These are phyloP conservation scores for Xylariaceae sp. DNA, from an alignment of 2,329 filamentous ascomycete species.

Conservation along the genomic window DNA sequence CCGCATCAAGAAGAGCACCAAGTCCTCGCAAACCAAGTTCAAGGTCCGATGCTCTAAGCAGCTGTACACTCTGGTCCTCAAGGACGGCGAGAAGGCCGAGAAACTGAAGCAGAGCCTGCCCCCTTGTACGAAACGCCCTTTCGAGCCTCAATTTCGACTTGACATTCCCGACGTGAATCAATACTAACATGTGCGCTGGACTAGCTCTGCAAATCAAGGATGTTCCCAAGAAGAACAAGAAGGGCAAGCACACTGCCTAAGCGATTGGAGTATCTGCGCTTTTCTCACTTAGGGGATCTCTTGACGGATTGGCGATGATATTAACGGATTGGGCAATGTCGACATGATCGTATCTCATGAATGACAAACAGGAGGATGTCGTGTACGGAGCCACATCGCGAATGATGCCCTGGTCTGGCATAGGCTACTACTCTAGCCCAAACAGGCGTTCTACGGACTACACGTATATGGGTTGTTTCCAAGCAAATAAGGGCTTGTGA, in stretches of 20 bases:
- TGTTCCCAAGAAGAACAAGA: conserved; percentile 50
- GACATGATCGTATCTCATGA: conserved; percentile 14
- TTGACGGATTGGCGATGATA: conserved; percentile 13
- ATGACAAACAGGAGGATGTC: conserved; percentile 16
- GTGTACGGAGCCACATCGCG: conserved; percentile 15
- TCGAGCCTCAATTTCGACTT: not conserved
- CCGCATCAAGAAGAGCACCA: conserved; percentile 94
- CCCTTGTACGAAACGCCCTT: conserved; percentile 95
- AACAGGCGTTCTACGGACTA: conserved; percentile 53
- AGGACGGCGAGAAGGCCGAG: conserved; percentile 99
- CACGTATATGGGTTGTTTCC: conserved; percentile 42
- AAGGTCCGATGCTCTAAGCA: conserved; percentile 98
- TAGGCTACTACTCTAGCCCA: conserved; percentile 32
- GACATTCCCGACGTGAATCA: not conserved
- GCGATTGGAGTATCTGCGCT: conserved; percentile 5
- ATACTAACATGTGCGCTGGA: conserved; percentile 13
- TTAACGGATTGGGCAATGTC: conserved; percentile 14
- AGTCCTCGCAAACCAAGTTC: conserved; percentile 95
- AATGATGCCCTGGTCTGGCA: conserved; percentile 27
- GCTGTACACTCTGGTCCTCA: conserved; percentile 97
- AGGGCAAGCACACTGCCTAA: conserved; percentile 38
- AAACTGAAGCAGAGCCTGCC: conserved; percentile 99
- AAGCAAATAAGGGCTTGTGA: conserved; percentile 29
- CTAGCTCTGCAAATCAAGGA: conserved; percentile 49
- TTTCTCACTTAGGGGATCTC: conserved; percentile 9